These are phyloP conservation scores for Backusella westeae DNA, from an alignment of 192 early-diverging fungal species.

Conservation along the genomic window DNA sequence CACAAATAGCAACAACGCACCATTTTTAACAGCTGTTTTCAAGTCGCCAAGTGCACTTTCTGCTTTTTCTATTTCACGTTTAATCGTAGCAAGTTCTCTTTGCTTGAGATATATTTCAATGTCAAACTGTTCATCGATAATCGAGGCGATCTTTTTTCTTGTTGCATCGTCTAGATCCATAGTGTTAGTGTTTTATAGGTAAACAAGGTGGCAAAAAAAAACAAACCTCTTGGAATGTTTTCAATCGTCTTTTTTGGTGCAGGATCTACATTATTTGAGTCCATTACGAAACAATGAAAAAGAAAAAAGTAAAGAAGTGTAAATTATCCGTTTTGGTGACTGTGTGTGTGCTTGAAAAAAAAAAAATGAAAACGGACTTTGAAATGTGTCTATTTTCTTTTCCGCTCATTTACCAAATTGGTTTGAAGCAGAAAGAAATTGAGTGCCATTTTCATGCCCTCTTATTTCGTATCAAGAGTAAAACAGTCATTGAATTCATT, in stretches of 20 bases:
- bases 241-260: constrained; percentile 6
- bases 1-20: constrained; percentile 18
- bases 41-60: constrained; percentile 57
- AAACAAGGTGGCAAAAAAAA: not conserved
- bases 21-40: constrained; percentile 50
- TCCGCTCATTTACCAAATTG: no score
- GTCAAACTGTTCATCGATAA: constrained; percentile 75
- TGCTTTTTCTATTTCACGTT: constrained; percentile 57
- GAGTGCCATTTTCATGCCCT: no score
- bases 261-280: constrained; percentile 7
- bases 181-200: not conserved
- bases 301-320: not conserved
- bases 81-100: constrained; percentile 62
- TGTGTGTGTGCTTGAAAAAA: not conserved
- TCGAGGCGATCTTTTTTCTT: constrained; percentile 46
- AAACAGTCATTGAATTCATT: no score
- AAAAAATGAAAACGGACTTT: not conserved
- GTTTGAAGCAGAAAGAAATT: no score
- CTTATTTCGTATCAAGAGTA: no score
- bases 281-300: constrained; percentile 4
- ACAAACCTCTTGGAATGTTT: constrained; percentile 14
- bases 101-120: constrained; percentile 73
- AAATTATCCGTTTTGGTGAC: constrained; percentile 1
- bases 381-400: not conserved
- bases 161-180: constrained; percentile 32